Evolutionary conservation across 208 protist species (phyloP).

Genomic region (Tritrichomonas foetus): DNA sequence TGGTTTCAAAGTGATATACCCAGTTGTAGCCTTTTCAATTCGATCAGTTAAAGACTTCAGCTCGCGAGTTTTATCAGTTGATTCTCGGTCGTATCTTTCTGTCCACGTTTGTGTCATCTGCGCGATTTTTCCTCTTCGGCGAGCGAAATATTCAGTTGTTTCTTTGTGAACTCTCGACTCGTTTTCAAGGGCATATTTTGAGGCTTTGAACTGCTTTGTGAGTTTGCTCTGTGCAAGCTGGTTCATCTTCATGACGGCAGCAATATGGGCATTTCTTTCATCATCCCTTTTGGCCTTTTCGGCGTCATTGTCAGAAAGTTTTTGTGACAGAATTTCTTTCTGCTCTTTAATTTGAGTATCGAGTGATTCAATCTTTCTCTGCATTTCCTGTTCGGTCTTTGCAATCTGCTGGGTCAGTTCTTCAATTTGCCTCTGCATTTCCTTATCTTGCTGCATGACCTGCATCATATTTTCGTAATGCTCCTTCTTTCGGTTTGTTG

Average conservation of each 20-base stretch:
- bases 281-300: conserved; percentile 13
- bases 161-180: not conserved
- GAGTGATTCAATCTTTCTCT: not conserved
- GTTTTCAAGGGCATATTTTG: not conserved
- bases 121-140: not conserved
- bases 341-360: not conserved
- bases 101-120: not conserved
- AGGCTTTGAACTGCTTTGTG: not conserved
- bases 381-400: conserved; percentile 27
- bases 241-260: not conserved
- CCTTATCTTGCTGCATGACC: conserved; percentile 21
- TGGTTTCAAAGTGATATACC: not conserved
- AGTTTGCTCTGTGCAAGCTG: not conserved
- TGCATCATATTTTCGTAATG: conserved; percentile 28
- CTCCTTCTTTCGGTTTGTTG: not conserved
- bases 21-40: not conserved
- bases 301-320: not conserved
- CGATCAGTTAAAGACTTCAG: not conserved
- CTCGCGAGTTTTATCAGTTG: not conserved
- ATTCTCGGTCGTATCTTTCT: not conserved
- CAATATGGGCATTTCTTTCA: not conserved
- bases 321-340: not conserved
- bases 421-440: conserved; percentile 37
- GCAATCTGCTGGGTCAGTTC: not conserved
- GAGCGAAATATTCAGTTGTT: not conserved